phyloP scores from a whole-genome alignment of 257 asterid genomes.

The Craterostigma plantagineum region DNA sequence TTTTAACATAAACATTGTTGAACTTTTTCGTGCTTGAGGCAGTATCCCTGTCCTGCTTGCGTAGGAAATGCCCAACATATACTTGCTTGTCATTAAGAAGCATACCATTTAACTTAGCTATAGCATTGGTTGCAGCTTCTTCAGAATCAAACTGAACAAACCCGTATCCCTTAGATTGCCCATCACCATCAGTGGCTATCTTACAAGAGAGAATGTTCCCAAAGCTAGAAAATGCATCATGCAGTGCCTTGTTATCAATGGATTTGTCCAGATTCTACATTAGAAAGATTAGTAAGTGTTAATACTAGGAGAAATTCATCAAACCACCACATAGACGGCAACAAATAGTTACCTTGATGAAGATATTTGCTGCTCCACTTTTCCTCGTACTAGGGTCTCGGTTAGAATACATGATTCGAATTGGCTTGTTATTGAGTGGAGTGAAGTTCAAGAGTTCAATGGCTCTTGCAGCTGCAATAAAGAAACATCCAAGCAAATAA shows the following conservation, averaged over 20 bases:
- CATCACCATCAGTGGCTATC: slow-evolving; percentile 23
- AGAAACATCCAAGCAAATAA: neutral
- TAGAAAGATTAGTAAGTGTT: neutral
- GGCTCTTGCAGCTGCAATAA: slow-evolving; percentile 5
- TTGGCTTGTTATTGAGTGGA: slow-evolving; percentile 7
- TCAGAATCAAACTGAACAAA: slow-evolving; percentile 27
- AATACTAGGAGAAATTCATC: neutral
- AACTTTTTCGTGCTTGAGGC: slow-evolving; percentile 11
- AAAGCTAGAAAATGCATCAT: slow-evolving; percentile 26
- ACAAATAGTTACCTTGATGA: slow-evolving; percentile 1
- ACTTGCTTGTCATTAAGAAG: slow-evolving; percentile 29
- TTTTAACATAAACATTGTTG: slow-evolving; percentile 29
- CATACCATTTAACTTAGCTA: slow-evolving; percentile 30
- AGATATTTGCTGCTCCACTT: slow-evolving; percentile 7
- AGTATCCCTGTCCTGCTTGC: slow-evolving; percentile 28
- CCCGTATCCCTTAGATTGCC: slow-evolving; percentile 31
- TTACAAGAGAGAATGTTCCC: slow-evolving; percentile 34
- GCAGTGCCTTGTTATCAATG: slow-evolving; percentile 26
- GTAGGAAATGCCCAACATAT: slow-evolving; percentile 29
- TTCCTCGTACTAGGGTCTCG: slow-evolving; percentile 5
- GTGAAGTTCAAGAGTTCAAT: slow-evolving; percentile 6
- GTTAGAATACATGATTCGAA: slow-evolving; percentile 6
- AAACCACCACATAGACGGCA: neutral
- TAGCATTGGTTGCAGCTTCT: slow-evolving; percentile 23
- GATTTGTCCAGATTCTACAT: slow-evolving; percentile 6